phyloP scores from a whole-genome alignment of 2,329 filamentous ascomycete species.

The Calonectria pseudoreteaudii region DNA sequence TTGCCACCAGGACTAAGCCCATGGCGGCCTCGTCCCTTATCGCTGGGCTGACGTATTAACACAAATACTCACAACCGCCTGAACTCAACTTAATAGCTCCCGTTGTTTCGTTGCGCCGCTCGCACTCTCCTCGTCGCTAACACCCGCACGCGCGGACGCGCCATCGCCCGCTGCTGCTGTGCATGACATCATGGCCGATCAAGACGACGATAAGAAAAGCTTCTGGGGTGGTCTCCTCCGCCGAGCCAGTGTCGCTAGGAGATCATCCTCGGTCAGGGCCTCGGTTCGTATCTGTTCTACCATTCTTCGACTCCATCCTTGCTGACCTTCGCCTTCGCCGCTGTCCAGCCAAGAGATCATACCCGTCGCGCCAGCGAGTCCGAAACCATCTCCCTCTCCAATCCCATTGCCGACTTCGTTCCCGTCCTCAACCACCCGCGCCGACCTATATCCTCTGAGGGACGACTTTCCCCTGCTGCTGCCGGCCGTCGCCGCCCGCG shows the following conservation, averaged over 20 bases:
- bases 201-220: conserved; percentile 52
- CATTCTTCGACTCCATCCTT: not conserved
- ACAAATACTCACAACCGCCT: not conserved
- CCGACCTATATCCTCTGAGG: conserved; percentile 32
- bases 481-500: conserved; percentile 55
- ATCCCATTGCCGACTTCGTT: conserved; percentile 54
- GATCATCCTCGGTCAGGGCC: conserved; percentile 31
- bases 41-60: conserved; percentile 20
- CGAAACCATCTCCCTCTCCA: conserved; percentile 30
- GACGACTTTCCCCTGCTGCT: conserved; percentile 28
- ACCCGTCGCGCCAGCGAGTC: conserved; percentile 33
- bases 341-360: conserved; percentile 29
- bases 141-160: conserved; percentile 26
- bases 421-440: conserved; percentile 29
- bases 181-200: conserved; percentile 49
- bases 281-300: conserved; percentile 33
- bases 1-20: not conserved
- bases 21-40: conserved; percentile 14
- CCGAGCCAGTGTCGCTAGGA: conserved; percentile 55
- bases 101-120: not conserved
- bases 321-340: not conserved
- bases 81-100: not conserved
- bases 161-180: conserved; percentile 19
- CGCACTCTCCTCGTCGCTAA: not conserved
- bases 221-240: conserved; percentile 64